These are phyloP conservation scores for Ascochyta clinopodiicola DNA, from an alignment of 2,329 filamentous ascomycete genomes.

Conservation along the genomic window DNA sequence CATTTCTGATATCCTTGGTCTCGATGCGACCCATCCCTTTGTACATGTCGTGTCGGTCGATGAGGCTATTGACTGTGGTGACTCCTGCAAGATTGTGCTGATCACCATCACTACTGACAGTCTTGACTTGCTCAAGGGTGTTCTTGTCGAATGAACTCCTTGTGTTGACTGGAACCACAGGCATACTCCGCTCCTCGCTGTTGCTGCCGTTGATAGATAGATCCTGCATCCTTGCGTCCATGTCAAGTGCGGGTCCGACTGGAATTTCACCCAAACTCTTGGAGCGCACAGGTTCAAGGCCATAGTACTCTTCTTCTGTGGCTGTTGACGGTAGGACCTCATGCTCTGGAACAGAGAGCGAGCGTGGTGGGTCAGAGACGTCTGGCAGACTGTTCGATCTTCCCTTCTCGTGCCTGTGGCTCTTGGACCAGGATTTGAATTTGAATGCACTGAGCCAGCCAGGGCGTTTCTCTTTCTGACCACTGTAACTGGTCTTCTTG, in stretches of 20 bases:
- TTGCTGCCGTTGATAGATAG: slow-evolving; percentile 21
- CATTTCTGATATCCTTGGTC: slow-evolving; percentile 49
- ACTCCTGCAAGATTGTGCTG: slow-evolving; percentile 31
- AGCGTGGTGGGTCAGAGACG: slow-evolving; percentile 31
- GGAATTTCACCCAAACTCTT: slow-evolving; percentile 45
- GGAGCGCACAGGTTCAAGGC: slow-evolving; percentile 39
- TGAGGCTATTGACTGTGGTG: slow-evolving; percentile 44
- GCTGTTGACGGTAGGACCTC: slow-evolving; percentile 18
- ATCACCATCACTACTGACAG: slow-evolving; percentile 32
- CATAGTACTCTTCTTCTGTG: slow-evolving; percentile 22
- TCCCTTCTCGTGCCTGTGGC: slow-evolving; percentile 27
- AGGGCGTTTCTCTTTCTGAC: slow-evolving; percentile 38
- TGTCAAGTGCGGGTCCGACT: slow-evolving; percentile 28
- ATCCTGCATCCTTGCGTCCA: slow-evolving; percentile 34
- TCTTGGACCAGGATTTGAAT: slow-evolving; percentile 38
- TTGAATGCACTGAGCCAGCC: slow-evolving; percentile 41
- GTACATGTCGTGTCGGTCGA: slow-evolving; percentile 55
- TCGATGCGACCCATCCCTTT: slow-evolving; percentile 43
- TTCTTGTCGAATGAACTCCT: slow-evolving; percentile 27
- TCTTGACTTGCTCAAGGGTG: slow-evolving; percentile 37
- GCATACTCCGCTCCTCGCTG: slow-evolving; percentile 18
- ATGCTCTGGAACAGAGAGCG: slow-evolving; percentile 30
- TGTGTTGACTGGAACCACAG: slow-evolving; percentile 10
- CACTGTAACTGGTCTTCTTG: slow-evolving; percentile 28
- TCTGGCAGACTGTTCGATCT: slow-evolving; percentile 32